Evolutionary conservation across 2,329 filamentous ascomycete genomes (phyloP).

Genomic region (Lasiodiplodia citricola): DNA sequence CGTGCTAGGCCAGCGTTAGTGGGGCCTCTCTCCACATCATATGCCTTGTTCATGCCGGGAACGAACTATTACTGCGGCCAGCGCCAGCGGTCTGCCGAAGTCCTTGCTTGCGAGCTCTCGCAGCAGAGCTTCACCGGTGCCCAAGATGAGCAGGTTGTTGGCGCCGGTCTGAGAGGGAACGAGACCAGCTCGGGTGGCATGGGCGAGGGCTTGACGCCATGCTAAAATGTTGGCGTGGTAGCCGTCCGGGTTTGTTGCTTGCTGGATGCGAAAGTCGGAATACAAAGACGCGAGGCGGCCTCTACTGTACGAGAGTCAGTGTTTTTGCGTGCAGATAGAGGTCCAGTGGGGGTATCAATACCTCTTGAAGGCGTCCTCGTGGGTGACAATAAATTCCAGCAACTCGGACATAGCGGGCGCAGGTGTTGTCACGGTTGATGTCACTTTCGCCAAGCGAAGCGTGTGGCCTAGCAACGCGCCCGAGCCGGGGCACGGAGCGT

Average conservation of each 20-base stretch:
- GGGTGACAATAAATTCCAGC: slow-evolving; percentile 61
- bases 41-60: background rate
- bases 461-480: slow-evolving; percentile 6
- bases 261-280: slow-evolving; percentile 80
- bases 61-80: slow-evolving; percentile 74
- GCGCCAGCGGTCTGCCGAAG: slow-evolving; percentile 79
- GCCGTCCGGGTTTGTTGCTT: slow-evolving; percentile 80
- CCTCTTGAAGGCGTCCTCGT: slow-evolving; percentile 58
- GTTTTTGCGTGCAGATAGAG: slow-evolving; percentile 26
- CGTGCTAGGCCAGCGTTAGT: slow-evolving; percentile 52
- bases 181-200: slow-evolving; percentile 69
- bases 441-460: slow-evolving; percentile 24
- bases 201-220: slow-evolving; percentile 77
- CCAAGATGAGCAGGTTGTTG: slow-evolving; percentile 57
- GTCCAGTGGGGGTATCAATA: slow-evolving; percentile 30
- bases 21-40: background rate
- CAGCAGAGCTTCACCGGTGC: slow-evolving; percentile 66
- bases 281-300: slow-evolving; percentile 84
- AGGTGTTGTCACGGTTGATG: slow-evolving; percentile 21
- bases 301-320: slow-evolving; percentile 50
- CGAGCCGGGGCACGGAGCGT: background rate
- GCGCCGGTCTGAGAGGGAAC: slow-evolving; percentile 50
- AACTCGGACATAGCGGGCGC: slow-evolving; percentile 66
- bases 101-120: slow-evolving; percentile 75
- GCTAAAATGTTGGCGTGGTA: slow-evolving; percentile 80